These are phyloP conservation scores for Hypoxylon sp. DNA, from an alignment of 2,329 filamentous ascomycete species.

Conservation along the genomic window DNA sequence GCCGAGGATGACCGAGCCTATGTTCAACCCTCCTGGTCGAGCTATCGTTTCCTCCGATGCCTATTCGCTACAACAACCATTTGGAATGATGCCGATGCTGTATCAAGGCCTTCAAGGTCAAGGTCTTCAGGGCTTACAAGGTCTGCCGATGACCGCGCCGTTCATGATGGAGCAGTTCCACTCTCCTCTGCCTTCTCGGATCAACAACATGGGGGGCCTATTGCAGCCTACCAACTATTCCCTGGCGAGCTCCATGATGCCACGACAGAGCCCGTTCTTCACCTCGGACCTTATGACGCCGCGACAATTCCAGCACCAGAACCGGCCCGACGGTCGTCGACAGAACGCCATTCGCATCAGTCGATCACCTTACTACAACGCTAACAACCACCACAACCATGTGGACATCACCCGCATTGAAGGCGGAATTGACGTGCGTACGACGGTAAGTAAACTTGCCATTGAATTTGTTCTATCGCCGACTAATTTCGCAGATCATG, in stretches of 20 bases:
- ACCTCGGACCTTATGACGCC: constrained; percentile 52
- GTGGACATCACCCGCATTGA: constrained; percentile 68
- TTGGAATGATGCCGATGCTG: constrained; percentile 49
- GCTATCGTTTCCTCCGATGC: constrained; percentile 32
- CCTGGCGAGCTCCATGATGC: constrained; percentile 38
- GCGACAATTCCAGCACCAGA: constrained; percentile 47
- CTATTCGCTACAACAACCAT: constrained; percentile 44
- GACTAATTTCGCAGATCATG: constrained; percentile 72
- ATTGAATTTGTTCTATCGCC: constrained; percentile 33
- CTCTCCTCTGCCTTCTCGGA: constrained; percentile 43
- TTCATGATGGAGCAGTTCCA: constrained; percentile 48
- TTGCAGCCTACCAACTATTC: constrained; percentile 43
- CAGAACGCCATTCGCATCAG: constrained; percentile 58
- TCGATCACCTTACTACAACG: constrained; percentile 56
- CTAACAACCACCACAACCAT: constrained; percentile 64
- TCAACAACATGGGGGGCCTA: constrained; percentile 35
- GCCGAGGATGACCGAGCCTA: constrained; percentile 31
- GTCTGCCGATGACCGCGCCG: constrained; percentile 40
- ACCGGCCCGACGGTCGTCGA: constrained; percentile 53
- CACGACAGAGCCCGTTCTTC: constrained; percentile 35
- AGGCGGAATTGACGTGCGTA: constrained; percentile 75
- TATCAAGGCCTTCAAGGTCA: constrained; percentile 37
- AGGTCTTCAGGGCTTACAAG: background rate
- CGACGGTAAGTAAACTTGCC: constrained; percentile 64
- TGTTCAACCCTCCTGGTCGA: constrained; percentile 40